Evolutionary conservation across 2,329 filamentous ascomycete genomes (phyloP).

Genomic region (Neoscytalidium dimidiatum): DNA sequence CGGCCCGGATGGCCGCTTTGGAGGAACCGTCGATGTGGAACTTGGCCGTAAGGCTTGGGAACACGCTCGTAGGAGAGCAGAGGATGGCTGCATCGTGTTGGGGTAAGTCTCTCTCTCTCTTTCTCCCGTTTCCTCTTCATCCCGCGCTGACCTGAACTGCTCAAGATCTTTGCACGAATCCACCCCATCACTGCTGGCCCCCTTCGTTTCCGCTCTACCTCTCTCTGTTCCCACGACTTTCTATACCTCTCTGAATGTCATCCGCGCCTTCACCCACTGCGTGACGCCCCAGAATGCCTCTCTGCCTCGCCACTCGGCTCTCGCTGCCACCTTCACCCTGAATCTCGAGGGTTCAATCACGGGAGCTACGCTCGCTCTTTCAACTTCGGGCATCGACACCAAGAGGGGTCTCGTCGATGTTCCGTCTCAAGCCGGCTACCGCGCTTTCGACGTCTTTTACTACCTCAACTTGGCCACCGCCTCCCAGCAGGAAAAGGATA

Average conservation of each 20-base stretch:
- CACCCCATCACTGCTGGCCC: conserved; percentile 78
- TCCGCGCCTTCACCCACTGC: conserved; percentile 83
- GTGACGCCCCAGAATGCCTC: conserved; percentile 91
- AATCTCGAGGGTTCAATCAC: conserved; percentile 79
- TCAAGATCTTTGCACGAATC: conserved; percentile 85
- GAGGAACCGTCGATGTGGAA: conserved; percentile 77
- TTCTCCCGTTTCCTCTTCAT: not conserved
- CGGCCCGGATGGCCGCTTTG: conserved; percentile 67
- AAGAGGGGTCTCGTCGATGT: conserved; percentile 77
- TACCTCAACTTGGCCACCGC: conserved; percentile 92
- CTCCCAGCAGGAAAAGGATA: conserved; percentile 84
- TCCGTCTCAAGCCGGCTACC: conserved; percentile 75
- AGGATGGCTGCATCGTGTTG: conserved; percentile 90
- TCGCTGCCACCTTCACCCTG: conserved; percentile 80
- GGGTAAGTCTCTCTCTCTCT: conserved; percentile 59
- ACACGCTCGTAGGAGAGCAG: conserved; percentile 88
- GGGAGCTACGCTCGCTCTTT: conserved; percentile 73
- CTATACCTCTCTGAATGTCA: conserved; percentile 75
- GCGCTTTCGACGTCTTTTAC: conserved; percentile 97
- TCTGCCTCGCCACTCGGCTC: conserved; percentile 73
- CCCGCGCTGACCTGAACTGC: not conserved
- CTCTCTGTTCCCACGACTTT: conserved; percentile 74
- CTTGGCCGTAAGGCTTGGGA: conserved; percentile 88
- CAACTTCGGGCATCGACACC: conserved; percentile 86
- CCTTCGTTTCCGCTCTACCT: conserved; percentile 80